Percentiles rank a stretch among this genome's conserved stretches.
Evolutionary conservation across 179 eudicot genomes (phyloP).

Genomic region (Dionaea muscipula): DNA sequence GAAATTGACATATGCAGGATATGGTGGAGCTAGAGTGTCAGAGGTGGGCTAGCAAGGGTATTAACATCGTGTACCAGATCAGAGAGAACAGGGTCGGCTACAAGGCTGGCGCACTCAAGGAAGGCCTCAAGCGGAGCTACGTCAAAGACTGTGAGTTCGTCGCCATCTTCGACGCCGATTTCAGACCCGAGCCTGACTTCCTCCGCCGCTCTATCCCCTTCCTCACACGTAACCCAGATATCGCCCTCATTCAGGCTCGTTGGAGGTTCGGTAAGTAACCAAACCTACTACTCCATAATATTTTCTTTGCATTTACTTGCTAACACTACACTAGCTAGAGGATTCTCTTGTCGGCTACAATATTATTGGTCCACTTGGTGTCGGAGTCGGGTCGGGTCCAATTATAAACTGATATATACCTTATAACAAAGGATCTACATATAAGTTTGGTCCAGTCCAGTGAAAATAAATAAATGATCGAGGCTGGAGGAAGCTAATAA

Average conservation of each 20-base stretch:
- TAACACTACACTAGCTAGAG: too few relatives aligned
- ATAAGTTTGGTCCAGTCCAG: too few relatives aligned
- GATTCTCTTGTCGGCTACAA: too few relatives aligned
- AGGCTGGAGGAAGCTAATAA: too few relatives aligned
- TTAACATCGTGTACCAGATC: constrained; percentile 58
- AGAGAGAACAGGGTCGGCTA: constrained; percentile 65
- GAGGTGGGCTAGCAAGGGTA: constrained; percentile 71
- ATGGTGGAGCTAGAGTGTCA: constrained; percentile 64
- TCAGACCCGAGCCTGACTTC: constrained; percentile 64
- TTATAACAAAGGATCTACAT: too few relatives aligned
- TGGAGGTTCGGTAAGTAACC: constrained; percentile 65
- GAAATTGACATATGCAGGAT: constrained; percentile 25
- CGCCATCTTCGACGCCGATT: constrained; percentile 73
- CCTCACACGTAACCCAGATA: constrained; percentile 40
- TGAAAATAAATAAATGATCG: too few relatives aligned
- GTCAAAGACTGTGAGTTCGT: constrained; percentile 62
- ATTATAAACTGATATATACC: too few relatives aligned
- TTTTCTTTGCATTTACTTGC: too few relatives aligned
- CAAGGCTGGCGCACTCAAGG: constrained; percentile 77
- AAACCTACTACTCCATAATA: background rate
- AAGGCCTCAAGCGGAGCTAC: constrained; percentile 61
- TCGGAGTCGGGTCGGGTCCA: too few relatives aligned
- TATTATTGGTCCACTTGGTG: too few relatives aligned
- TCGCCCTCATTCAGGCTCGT: constrained; percentile 76
- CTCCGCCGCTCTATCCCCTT: constrained; percentile 59